phyloP scores from a whole-genome alignment of 2,329 filamentous ascomycete species.

The Lachnellula arida region DNA sequence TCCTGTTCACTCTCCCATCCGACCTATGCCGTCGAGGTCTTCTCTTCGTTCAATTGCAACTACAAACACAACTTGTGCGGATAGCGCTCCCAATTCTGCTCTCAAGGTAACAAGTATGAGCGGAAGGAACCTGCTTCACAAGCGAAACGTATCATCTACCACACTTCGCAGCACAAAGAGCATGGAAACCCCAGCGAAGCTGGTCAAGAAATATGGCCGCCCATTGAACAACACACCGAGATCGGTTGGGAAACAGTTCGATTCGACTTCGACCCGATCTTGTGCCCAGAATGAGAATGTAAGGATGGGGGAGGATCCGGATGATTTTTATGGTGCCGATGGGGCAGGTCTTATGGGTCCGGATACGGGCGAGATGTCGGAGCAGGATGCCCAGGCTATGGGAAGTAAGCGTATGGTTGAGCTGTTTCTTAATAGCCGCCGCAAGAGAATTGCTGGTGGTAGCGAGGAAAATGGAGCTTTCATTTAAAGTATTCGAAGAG shows the following conservation, averaged over 20 bases:
- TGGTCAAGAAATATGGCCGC: conserved; percentile 20
- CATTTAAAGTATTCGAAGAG: conserved; percentile 2
- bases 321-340: conserved; percentile 18
- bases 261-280: conserved; percentile 9
- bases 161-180: conserved; percentile 24
- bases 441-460: conserved; percentile 38
- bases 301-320: not conserved
- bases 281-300: conserved; percentile 1
- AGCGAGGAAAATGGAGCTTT: conserved; percentile 32
- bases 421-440: conserved; percentile 47
- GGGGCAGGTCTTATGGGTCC: conserved; percentile 19
- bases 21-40: conserved; percentile 18
- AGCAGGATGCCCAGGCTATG: conserved; percentile 33
- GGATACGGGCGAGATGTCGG: conserved; percentile 7
- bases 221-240: conserved; percentile 11
- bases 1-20: conserved; percentile 18
- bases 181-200: conserved; percentile 24
- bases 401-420: conserved; percentile 52
- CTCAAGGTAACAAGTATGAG: conserved; percentile 11
- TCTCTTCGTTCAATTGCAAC: conserved; percentile 18
- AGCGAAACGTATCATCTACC: conserved; percentile 19
- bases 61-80: conserved; percentile 6
- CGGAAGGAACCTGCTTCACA: conserved; percentile 22
- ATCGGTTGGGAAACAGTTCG: conserved; percentile 32
- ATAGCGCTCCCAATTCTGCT: conserved; percentile 12